Base-by-base conservation (phyloP, 2,329 filamentous ascomycete species). In the Pyrenochaeta sp. region DNA sequence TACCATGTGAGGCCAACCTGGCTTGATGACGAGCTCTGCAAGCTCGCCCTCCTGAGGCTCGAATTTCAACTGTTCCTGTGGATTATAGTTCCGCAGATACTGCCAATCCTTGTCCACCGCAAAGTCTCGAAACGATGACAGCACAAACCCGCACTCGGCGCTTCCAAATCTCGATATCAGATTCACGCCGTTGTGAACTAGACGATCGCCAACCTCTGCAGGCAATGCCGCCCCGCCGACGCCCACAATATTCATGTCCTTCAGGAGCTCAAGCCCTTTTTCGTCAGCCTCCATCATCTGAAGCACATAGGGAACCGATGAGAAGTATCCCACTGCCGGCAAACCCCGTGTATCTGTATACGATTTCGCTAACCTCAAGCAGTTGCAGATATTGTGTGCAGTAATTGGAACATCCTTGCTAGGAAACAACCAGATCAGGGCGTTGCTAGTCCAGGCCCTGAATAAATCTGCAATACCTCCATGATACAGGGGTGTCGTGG, bases 251-350 rank as follows among this genome's bases (percentile, higher is more conserved):
- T 80, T 75, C 81, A 87, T 85, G 0, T 51, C 56, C 26, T 58
- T 58, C 14, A 51, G 71, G 4, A 96, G 83, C 58, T 86, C 77
- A 2, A 97, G 80, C 36, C 88, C 91, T 72, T 94, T 89, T 72
- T 96, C 90, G 59, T 90, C 95, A 8, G 91, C 86, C 60, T 87
- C 82, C 88, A 99, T 96, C 55, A 97, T 81, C 34, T 90, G 90
- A 66, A 88, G 81, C 23, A 97, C 91, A 65, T 93, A 97, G 6
- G 89, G 89, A 0, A 87, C 84, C 0, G 79, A 83, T 0, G 83
- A 82, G 54, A 87, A 86, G 52, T 85, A 86, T 27, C 69, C 74
- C 3, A 84, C 71, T 15, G 57, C 50, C 0, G 72, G 67, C 4
- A 53, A 37, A n/a, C 48, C 41, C 35, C 40, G 45, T n/a, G 37